Percentiles rank a stretch among this genome's conserved stretches.
Evolutionary conservation across 495 filamentous ascomycete species (phyloP).

Genomic region (Penicillium bialowiezense): DNA sequence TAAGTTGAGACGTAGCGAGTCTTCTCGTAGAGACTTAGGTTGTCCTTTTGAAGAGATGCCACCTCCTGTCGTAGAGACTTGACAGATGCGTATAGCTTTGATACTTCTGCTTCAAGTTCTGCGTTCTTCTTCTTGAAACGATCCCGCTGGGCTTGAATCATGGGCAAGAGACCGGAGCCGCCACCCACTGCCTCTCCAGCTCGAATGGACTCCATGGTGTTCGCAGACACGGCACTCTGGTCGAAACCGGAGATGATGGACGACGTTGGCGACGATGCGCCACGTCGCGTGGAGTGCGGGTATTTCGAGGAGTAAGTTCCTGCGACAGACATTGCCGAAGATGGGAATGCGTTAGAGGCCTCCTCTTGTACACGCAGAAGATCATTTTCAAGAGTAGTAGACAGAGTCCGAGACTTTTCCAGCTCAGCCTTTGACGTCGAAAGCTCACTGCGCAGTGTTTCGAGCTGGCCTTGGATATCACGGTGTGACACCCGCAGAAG

Average conservation of each 20-base stretch:
- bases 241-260: conserved; percentile 98
- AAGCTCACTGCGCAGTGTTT: conserved; percentile 77
- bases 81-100: conserved; percentile 74
- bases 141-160: conserved; percentile 97
- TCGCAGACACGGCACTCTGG: conserved; percentile 44
- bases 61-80: conserved; percentile 89
- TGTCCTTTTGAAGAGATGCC: conserved; percentile 90
- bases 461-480: conserved; percentile 78
- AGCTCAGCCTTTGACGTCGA: conserved; percentile 82
- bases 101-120: conserved; percentile 87
- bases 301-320: conserved; percentile 87
- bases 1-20: conserved; percentile 94
- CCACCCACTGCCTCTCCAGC: conserved; percentile 73
- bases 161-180: conserved; percentile 88
- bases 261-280: conserved; percentile 82
- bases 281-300: conserved; percentile 69
- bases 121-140: conserved; percentile 95
- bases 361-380: conserved; percentile 84
- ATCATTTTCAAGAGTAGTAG: conserved; percentile 88
- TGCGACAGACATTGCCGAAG: conserved; percentile 83
- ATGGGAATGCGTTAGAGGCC: conserved; percentile 75
- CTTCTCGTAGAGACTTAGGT: conserved; percentile 96
- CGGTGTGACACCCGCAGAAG: conserved; percentile 91
- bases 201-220: conserved; percentile 55
- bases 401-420: conserved; percentile 78